A percentile compares a stretch with the other conserved stretches of the same genome.
Conservation (phyloP, 2,329 filamentous ascomycete species). For the Paecilomyces fulvus region DNA sequence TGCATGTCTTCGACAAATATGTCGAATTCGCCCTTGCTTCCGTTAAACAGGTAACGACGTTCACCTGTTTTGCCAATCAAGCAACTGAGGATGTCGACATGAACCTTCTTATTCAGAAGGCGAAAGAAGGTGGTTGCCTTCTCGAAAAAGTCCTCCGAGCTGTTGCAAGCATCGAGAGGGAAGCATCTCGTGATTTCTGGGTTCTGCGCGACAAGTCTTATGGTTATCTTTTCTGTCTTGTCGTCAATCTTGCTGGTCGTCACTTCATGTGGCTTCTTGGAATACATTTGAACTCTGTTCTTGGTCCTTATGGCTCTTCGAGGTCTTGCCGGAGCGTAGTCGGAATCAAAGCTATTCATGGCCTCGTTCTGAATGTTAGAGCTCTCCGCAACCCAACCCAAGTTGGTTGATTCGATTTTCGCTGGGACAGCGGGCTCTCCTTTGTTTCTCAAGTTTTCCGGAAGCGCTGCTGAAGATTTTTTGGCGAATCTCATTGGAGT, state of each 20-base stretch:
- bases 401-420: too few species aligned
- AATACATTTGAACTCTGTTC: too few species aligned
- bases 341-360: too few species aligned
- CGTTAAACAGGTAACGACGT: constrained; percentile 13
- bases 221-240: constrained; percentile 2
- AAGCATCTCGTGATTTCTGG: constrained; percentile 10
- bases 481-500: background rate
- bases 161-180: constrained; percentile 8
- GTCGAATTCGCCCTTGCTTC: constrained; percentile 13
- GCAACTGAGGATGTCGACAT: constrained; percentile 7
- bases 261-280: too few species aligned
- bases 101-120: constrained; percentile 2
- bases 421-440: too few species aligned
- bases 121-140: constrained; percentile 14
- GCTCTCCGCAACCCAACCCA: too few species aligned
- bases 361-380: too few species aligned
- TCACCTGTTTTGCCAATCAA: constrained; percentile 3
- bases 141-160: constrained; percentile 10
- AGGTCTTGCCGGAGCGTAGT: too few species aligned
- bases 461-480: background rate
- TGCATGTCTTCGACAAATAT: constrained; percentile 11
- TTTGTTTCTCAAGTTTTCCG: background rate
- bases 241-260: too few species aligned
- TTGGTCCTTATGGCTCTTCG: too few species aligned
- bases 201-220: constrained; percentile 11